Base-by-base conservation (phyloP, 129 eudicot species). In the Flaveria brownii region DNA sequence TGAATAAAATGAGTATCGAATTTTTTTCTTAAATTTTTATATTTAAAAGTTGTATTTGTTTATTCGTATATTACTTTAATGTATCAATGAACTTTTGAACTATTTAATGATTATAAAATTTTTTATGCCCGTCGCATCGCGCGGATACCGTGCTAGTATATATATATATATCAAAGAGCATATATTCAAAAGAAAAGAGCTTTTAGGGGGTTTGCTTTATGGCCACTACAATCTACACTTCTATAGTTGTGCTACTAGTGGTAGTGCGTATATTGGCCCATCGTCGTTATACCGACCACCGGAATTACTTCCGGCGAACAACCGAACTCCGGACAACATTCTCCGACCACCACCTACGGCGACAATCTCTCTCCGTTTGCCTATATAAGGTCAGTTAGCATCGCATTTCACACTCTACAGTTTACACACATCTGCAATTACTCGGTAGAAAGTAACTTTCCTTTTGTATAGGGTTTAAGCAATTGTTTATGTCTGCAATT, bases 251-350 rank as follows among this genome's bases (percentile, higher is more conserved):
- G 46, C 63, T 46, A 1, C 47, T 46, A 2, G 45, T 6, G 9
- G 39, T 11, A 23, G 45, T 57, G 41, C 41, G 41, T 36, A 5
- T 36, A 36, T 36, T 36, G 41, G 41, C 60, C 61, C 63, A 76
- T 78, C 61, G 71, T 57, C 51, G 46, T 77, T 78, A 70, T 77
- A 57, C 62, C 76, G 62, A 56, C 76, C 61, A 57, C 28, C 71
- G 82, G 77, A 70, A 78, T 62, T 3, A 30, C 73, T 62, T 62
- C 66, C 72, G 57, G 77, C 3, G 39, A 77, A 26, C 66, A 39
- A 66, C 74, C 72, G 63, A 30, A 33, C 66, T 26, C 74, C 72
- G 63, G 30, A 33, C 66, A 30, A 45, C 78, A 62, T 62, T 79
- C 56, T 61, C 77, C 77, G 82, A 22, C 46, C 66, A 50, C 47